Evolutionary conservation across 2,329 filamentous ascomycete species (phyloP).

Genomic region (Fusarium sp.): DNA sequence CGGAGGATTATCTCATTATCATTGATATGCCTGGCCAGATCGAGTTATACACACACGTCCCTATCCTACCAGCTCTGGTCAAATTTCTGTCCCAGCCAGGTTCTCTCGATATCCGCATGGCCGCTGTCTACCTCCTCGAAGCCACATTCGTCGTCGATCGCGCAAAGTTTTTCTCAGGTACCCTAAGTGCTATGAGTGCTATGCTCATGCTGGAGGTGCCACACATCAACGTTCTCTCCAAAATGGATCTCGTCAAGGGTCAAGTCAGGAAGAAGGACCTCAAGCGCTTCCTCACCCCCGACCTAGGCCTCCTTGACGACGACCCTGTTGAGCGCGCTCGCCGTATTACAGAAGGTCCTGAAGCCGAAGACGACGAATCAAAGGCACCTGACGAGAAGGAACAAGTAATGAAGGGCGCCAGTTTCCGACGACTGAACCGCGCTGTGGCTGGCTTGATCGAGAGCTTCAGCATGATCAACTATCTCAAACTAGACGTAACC

Average conservation of each 20-base stretch:
- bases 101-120: conserved; percentile 88
- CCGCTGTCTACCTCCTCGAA: conserved; percentile 94
- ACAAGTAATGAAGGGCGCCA: conserved; percentile 82
- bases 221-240: conserved; percentile 95
- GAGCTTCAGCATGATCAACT: conserved; percentile 98
- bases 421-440: conserved; percentile 85
- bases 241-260: conserved; percentile 96
- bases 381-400: conserved; percentile 74
- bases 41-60: conserved; percentile 97
- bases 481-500: conserved; percentile 88
- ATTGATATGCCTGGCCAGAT: conserved; percentile 99
- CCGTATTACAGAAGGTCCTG: conserved; percentile 56
- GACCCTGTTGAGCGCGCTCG: conserved; percentile 70
- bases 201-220: conserved; percentile 99
- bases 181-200: conserved; percentile 95
- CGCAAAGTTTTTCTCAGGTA: conserved; percentile 97
- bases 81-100: conserved; percentile 84
- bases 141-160: conserved; percentile 95
- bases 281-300: conserved; percentile 90
- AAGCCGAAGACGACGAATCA: conserved; percentile 64
- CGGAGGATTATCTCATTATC: conserved; percentile 96
- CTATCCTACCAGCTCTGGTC: conserved; percentile 87
- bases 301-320: conserved; percentile 84
- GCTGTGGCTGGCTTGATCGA: conserved; percentile 94
- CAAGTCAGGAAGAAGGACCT: conserved; percentile 89